phyloP scores from a whole-genome alignment of 176 grass and related monocot genomes.

The Hsuehochloa calcarea region DNA sequence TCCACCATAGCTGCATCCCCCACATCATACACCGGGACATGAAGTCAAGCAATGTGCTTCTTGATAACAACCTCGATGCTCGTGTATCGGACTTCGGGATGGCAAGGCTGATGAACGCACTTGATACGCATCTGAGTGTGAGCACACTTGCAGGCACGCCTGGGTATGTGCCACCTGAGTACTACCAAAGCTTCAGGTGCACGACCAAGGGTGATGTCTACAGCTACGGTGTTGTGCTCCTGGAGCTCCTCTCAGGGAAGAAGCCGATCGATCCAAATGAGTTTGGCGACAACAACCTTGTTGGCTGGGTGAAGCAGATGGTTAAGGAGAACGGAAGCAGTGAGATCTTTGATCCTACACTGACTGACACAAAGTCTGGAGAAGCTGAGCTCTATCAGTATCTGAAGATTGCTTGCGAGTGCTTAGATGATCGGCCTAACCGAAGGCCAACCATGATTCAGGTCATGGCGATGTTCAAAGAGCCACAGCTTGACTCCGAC shows the following conservation, averaged over 20 bases:
- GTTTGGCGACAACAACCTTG: slow-evolving; percentile 90
- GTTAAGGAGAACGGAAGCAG: slow-evolving; percentile 67
- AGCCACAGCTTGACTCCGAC: slow-evolving; percentile 74
- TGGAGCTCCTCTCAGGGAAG: slow-evolving; percentile 95
- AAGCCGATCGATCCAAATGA: slow-evolving; percentile 84
- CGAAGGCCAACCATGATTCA: slow-evolving; percentile 93
- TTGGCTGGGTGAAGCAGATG: slow-evolving; percentile 96
- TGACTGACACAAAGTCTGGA: slow-evolving; percentile 49
- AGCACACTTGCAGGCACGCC: slow-evolving; percentile 95
- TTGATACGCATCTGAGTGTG: slow-evolving; percentile 86
- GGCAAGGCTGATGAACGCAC: slow-evolving; percentile 83
- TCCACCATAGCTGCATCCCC: slow-evolving; percentile 95
- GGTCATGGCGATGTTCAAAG: slow-evolving; percentile 98
- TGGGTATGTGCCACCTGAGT: slow-evolving; percentile 94
- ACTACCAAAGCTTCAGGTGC: slow-evolving; percentile 95
- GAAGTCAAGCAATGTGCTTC: slow-evolving; percentile 96
- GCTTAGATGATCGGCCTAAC: slow-evolving; percentile 71
- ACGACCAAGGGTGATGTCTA: slow-evolving; percentile 95
- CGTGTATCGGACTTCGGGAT: slow-evolving; percentile 94
- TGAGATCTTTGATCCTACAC: slow-evolving; percentile 72
- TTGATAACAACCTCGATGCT: slow-evolving; percentile 73
- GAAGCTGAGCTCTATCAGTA: slow-evolving; percentile 67
- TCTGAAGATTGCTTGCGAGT: slow-evolving; percentile 86
- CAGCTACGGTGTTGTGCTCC: slow-evolving; percentile 86
- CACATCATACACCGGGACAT: slow-evolving; percentile 99